Percentiles rank a stretch among this genome's conserved stretches.
Evolutionary conservation across 2,329 filamentous ascomycete genomes (phyloP).

Genomic region (Ceratocystis huliohia): DNA sequence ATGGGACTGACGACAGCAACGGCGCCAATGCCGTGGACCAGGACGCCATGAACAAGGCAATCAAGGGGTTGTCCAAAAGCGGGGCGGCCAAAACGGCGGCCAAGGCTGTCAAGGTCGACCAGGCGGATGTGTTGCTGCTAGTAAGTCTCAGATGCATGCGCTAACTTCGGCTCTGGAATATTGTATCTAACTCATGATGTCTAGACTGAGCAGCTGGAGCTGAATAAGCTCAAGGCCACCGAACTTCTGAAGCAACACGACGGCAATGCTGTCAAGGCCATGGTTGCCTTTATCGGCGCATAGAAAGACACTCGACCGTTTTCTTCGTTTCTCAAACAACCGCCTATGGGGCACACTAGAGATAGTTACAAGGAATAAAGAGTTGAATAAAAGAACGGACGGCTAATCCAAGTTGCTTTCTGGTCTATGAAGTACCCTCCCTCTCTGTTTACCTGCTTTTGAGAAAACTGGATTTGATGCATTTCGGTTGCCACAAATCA

Average conservation of each 20-base stretch:
- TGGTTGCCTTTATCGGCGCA: slow-evolving; percentile 41
- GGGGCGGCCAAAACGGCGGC: slow-evolving; percentile 19
- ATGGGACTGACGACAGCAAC: slow-evolving; percentile 36
- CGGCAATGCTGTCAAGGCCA: slow-evolving; percentile 54
- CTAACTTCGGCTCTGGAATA: not conserved
- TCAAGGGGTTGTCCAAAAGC: slow-evolving; percentile 42
- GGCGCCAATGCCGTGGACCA: slow-evolving; percentile 48
- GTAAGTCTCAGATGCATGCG: slow-evolving; percentile 32
- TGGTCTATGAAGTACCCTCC: not conserved
- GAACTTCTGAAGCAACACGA: slow-evolving; percentile 61
- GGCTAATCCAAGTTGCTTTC: not conserved
- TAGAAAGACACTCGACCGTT: slow-evolving; percentile 16
- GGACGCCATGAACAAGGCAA: slow-evolving; percentile 58
- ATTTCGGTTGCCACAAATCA: slow-evolving; percentile 26
- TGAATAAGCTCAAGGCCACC: slow-evolving; percentile 58
- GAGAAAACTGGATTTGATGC: slow-evolving; percentile 22
- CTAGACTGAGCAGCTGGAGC: slow-evolving; percentile 57
- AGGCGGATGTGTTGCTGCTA: slow-evolving; percentile 56
- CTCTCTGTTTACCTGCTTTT: not conserved
- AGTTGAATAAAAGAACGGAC: slow-evolving; percentile 8
- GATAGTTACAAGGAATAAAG: not conserved
- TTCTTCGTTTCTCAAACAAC: not conserved
- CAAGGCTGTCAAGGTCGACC: slow-evolving; percentile 57
- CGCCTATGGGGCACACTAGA: not conserved
- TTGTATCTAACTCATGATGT: not conserved